Evolutionary conservation across 2,329 filamentous ascomycete species (phyloP).

Genomic region (Cercospora canescens): DNA sequence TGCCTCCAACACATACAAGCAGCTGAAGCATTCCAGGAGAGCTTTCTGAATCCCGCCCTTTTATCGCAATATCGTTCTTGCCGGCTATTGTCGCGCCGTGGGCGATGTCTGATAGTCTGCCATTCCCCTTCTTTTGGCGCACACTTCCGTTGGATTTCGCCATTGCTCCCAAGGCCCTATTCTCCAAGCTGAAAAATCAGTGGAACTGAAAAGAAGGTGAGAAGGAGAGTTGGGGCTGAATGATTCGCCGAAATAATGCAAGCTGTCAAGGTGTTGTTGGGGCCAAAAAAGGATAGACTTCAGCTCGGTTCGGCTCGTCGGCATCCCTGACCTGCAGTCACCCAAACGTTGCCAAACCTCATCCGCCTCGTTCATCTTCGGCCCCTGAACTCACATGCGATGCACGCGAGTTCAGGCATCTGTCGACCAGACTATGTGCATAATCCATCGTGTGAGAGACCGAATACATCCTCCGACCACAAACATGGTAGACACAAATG

Average conservation of each 20-base stretch:
- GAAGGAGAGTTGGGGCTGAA: background rate
- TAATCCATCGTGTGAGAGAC: no score
- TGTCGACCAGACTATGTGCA: background rate
- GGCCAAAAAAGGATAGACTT: background rate
- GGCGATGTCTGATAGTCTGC: conserved; percentile 21
- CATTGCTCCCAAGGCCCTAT: background rate
- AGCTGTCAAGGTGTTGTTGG: conserved; percentile 6
- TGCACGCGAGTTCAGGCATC: no score
- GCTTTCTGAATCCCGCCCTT: conserved; percentile 20
- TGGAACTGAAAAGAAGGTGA: background rate
- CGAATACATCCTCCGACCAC: background rate
- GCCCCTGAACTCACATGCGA: background rate
- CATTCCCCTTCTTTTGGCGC: conserved; percentile 30
- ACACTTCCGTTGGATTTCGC: conserved; percentile 27
- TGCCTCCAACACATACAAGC: conserved; percentile 84
- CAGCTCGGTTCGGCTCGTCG: conserved; percentile 4
- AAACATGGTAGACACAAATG: background rate
- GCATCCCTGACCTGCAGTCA: background rate
- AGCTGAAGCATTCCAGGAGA: conserved; percentile 59
- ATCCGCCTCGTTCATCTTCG: no score
- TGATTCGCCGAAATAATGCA: conserved; percentile 2
- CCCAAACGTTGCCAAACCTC: no score
- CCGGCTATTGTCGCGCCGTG: conserved; percentile 26
- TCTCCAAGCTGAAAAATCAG: background rate
- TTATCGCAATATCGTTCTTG: conserved; percentile 29